Evolutionary conservation across 805 yeast species (phyloP).

Genomic region (Kuraishia borneana): DNA sequence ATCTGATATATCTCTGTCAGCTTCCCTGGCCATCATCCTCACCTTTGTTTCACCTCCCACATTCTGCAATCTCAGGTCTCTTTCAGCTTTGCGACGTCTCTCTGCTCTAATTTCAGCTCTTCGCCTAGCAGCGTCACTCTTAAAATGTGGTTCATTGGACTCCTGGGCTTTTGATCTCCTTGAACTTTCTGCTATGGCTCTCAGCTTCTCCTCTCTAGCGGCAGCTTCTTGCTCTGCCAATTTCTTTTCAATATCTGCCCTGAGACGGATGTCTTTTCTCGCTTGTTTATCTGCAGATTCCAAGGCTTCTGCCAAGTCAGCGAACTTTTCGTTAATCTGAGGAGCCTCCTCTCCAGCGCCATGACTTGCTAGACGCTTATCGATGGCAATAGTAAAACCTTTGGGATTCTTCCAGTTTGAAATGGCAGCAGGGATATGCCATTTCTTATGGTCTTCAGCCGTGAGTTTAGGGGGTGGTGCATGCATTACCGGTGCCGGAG

Average conservation of each 20-base stretch:
- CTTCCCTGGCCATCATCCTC: constrained; percentile 27
- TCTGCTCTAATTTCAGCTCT: constrained; percentile 30
- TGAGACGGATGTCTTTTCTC: constrained; percentile 39
- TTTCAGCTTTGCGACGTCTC: constrained; percentile 34
- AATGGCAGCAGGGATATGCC: constrained; percentile 86
- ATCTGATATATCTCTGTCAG: constrained; percentile 45
- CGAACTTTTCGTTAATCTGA: constrained; percentile 45
- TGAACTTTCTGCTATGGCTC: constrained; percentile 31
- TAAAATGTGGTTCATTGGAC: neutral
- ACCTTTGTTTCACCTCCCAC: constrained; percentile 34
- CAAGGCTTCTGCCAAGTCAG: constrained; percentile 59
- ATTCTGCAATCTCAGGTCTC: constrained; percentile 28
- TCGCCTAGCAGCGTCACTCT: constrained; percentile 13
- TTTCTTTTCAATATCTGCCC: constrained; percentile 36
- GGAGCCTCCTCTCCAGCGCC: constrained; percentile 26
- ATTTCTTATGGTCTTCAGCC: constrained; percentile 61
- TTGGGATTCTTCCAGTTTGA: constrained; percentile 95
- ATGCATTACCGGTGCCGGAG: constrained; percentile 54
- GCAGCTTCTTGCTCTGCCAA: constrained; percentile 36
- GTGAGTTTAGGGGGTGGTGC: constrained; percentile 44
- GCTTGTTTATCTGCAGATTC: constrained; percentile 56
- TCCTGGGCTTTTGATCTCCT: constrained; percentile 3
- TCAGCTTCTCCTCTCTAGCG: constrained; percentile 39
- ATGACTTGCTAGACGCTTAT: constrained; percentile 58
- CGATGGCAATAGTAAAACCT: constrained; percentile 76